Evolutionary conservation across 257 asterid genomes (phyloP).

Genomic region (Solanum etuberosum): DNA sequence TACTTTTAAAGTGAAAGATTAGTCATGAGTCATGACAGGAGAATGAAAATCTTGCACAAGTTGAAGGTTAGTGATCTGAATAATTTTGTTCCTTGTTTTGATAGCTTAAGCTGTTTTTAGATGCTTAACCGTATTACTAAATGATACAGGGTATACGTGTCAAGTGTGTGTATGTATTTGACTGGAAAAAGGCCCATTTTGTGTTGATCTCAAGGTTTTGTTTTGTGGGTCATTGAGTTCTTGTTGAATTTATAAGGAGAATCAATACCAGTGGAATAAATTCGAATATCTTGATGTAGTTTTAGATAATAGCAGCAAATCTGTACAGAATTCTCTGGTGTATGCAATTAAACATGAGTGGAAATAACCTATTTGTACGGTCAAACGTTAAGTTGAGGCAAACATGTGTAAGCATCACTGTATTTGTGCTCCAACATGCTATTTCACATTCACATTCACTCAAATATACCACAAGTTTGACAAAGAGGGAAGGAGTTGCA

Average conservation of each 20-base stretch:
- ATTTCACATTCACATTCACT: neutral
- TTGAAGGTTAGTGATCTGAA: slow-evolving; percentile 42
- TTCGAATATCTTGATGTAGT: neutral
- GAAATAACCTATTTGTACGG: neutral
- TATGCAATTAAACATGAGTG: neutral
- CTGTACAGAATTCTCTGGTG: neutral
- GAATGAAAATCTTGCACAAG: slow-evolving; percentile 57
- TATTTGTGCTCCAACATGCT: too few relatives aligned
- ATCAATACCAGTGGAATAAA: neutral
- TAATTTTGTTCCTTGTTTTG: neutral
- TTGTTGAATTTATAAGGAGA: neutral
- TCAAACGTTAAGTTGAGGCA: neutral
- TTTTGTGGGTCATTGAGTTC: neutral
- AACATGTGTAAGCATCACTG: neutral
- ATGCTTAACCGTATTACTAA: neutral
- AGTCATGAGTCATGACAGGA: slow-evolving; percentile 39
- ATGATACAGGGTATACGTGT: neutral
- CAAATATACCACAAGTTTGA: neutral
- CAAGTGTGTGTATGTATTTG: neutral
- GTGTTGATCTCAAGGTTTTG: neutral
- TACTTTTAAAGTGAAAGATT: neutral
- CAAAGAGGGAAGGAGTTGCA: neutral
- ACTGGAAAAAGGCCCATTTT: neutral
- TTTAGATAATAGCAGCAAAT: neutral
- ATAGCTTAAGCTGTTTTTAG: neutral